Evolutionary conservation across 2,329 filamentous ascomycete species (phyloP), one percentile per base, ranked within the genome.

Genomic region (Ramularia endophylla): DNA sequence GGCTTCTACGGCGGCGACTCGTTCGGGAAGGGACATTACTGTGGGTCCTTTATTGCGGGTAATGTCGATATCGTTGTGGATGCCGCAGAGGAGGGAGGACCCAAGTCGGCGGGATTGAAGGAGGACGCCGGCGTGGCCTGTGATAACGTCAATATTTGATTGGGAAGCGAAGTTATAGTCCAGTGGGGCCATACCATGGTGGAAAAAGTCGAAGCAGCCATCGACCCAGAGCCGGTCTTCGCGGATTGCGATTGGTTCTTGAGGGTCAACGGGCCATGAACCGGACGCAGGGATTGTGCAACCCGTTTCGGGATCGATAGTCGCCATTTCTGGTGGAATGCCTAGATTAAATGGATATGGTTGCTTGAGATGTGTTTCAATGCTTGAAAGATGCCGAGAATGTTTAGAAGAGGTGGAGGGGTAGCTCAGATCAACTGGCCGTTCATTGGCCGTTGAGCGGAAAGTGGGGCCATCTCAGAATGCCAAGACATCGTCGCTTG

Each of bases 181-280:
- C n/a, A n/a, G n/a, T n/a, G n/a, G n/a, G n/a, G n/a, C n/a, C n/a
- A 39, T 53, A 53, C 51, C 92, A 64, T 97, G 92, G 65, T 98
- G 92, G 69, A 89, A 94, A 68, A 98, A 98, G 71, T 98, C 92
- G 70, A 95, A 98, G 74, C 92, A 98, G 49, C 92, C 92, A 64
- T 98, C 92, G 18, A 98, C 85, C 94, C 94, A 98, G 58, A 98
- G 86, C 53, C 90, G 81, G 56, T 85, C 80, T 43, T 83, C 74
- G 18, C 66, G 69, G 34, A 82, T 70, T 2, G 68, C 60, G 30
- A 76, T 61, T 57, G 79, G 75, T 29, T 80, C 67, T 62, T 82
- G 79, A 8, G 79, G 79, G 52, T 75, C 75, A 28, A 78, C 75
- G n/a, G 79, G 79, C 79, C 78, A 82, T 51, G 77, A 58, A 38